These are phyloP conservation scores for Sechiopsis laciniata DNA, from an alignment of 306 rosid genomes.

Conservation along the genomic window DNA sequence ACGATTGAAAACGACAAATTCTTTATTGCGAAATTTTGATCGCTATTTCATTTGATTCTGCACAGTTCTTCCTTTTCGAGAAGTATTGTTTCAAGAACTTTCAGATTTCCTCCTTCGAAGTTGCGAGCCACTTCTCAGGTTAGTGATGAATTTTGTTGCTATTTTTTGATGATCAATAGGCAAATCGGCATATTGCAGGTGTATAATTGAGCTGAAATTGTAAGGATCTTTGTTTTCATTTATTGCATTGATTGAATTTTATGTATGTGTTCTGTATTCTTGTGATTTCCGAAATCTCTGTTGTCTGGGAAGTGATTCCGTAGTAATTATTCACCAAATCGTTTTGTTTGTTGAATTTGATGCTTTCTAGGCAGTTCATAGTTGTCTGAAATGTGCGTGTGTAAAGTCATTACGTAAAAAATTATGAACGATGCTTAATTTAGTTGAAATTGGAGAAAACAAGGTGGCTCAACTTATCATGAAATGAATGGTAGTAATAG, in stretches of 20 bases:
- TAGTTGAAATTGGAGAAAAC: slow-evolving; percentile 13
- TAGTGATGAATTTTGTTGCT: neutral
- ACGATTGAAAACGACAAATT: neutral
- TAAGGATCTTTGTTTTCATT: neutral
- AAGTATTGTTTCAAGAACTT: neutral
- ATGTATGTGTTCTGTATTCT: neutral
- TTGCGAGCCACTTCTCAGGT: slow-evolving; percentile 2
- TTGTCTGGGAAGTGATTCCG: neutral
- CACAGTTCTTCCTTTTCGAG: neutral
- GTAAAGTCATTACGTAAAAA: neutral
- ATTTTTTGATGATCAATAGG: neutral
- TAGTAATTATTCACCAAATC: neutral
- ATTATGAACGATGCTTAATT: slow-evolving; percentile 7
- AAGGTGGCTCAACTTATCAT: slow-evolving; percentile 1
- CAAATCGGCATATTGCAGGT: neutral
- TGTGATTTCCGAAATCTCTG: neutral
- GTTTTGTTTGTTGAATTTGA: neutral
- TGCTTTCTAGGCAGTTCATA: slow-evolving; percentile 7
- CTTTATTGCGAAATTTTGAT: neutral
- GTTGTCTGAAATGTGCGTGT: neutral
- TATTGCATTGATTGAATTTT: neutral
- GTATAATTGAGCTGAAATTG: neutral
- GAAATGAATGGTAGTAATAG: neutral
- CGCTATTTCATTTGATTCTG: neutral
- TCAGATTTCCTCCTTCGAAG: neutral